Evolutionary conservation across 2,329 filamentous ascomycete genomes (phyloP), one percentile per base, ranked within the genome.

Genomic region (Scedosporium aurantiacum): DNA sequence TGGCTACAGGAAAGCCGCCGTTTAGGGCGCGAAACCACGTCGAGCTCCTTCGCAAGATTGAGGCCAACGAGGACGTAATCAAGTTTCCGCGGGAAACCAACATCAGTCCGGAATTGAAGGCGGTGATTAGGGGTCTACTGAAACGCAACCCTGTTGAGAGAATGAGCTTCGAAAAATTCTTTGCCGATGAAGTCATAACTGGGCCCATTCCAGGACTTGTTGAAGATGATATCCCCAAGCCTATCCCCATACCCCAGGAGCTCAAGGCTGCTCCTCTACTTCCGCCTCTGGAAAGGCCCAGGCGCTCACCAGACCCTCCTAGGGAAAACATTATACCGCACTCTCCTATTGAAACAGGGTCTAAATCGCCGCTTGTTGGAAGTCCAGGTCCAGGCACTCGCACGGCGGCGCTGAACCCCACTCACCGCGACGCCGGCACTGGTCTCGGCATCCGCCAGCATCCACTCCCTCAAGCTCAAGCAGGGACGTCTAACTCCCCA

Each of bases 21-120:
- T 99, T 97, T 75, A 83, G 91, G 66, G 94, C 94, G 37, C 85
- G 85, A 61, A 97, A 99, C 70, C 94, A 99, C 70, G 92, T 99
- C 47, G 94, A 99, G 71, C 78, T 99, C 41, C 81, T 97, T 52
- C 85, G 90, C 64, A 94, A 89, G 76, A 99, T 99, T 65, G 93
- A 97, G 72, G 87, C 87, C 63, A 86, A 88, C 18, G 88, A 95
- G 65, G 93, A 97, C 70, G 79, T 84, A 64, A 95, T 97, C 73
- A 85, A 82, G 65, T 97, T 97, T 67, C 85, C 88, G 0, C 83
- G 84, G 67, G 89, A 91, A 58, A 82, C 84, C 37, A 78, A 82
- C 57, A 83, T 90, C 63, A 93, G 85, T 66, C 75, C 86, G 57
- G 87, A 89, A 8, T 84, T 97, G 75, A 96, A 96, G 73, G 79